Base-by-base conservation (phyloP, 768 basidiomycete genomes). In the Hydnum rufescens region DNA sequence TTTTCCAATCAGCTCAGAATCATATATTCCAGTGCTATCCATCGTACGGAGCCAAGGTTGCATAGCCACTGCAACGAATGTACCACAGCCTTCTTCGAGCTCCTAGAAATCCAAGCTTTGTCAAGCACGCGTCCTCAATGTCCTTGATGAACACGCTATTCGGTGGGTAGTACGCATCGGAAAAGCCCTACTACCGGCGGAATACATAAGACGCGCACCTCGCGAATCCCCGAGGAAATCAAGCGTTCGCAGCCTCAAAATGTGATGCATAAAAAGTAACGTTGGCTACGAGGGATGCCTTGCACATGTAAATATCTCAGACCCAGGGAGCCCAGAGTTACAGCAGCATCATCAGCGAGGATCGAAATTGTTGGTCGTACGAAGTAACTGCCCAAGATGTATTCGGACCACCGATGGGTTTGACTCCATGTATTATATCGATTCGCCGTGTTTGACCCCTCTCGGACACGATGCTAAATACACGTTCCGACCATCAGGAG, bases 91-190 rank as follows among this genome's bases (percentile, higher is more conserved):
- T 39, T 57, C 56, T 44, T 65, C 65, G 51, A 13, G 69, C 60
- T 29, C 63, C 60, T 1, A 69, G 65, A 30, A 71, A 59, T 28
- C 70, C 70, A 49, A 70, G 70, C 51, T 70, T 69, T 3, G 67
- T 55, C 34, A 70, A 53, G 36, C 61, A 55, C 5, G 65, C 67
- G 42, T 64, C 58, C 22, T 58, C 58, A 4, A 49, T 47, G 47
- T 69, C 64, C 48, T 56, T 58, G 4, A 71, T 58, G 0, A 70
- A 58, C 30, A 70, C 59, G 42, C 70, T 71, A 8, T 61, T 60
- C 70, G 69, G 52, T 42, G n/a, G n/a, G n/a, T n/a, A n/a, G n/a
- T n/a, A n/a, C n/a, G n/a, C n/a, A n/a, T n/a, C n/a, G 36, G 22
- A 39, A 22, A 39, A 1, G 36, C 36, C 13, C 13, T 13, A 13